Evolutionary conservation across 345 rosid species (phyloP), one percentile per base, ranked within the genome.

Genomic region (Lepidium didymum): DNA sequence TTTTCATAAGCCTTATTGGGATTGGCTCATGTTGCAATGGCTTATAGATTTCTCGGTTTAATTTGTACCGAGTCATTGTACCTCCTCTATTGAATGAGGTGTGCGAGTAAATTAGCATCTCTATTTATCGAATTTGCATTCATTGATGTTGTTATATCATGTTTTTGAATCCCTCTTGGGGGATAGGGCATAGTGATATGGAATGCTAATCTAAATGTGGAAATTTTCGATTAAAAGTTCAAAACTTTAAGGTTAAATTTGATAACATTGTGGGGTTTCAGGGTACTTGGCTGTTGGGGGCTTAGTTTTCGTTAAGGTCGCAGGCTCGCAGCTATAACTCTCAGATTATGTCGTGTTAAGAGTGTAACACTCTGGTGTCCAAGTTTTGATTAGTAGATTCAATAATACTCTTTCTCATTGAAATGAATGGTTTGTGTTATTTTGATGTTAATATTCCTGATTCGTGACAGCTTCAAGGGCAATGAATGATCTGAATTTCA

Each of bases 391-490:
- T 9, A 62, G 51, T 45, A 40, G 57, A 29, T 34, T 42, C 5
- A 27, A 0, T 18, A 8, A 36, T 10, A 6, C 42, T 13, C 12
- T 31, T 31, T 49, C 33, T 62, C 15, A 19, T 14, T 3, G 31
- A 40, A 46, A 5, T 49, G 36, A 31, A 38, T 45, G 55, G 25
- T 59, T 8, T 9, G 45, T 37, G 14, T 41, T 57, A 7, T 25
- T 61, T 52, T 44, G 35, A 8, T 63, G 27, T 12, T 52, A 10
- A 16, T 45, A 34, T 44, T 33, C 8, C 0, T 65, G 16, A 10
- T 40, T 60, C 11, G 80, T 56, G 34, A 45, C 91, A 93, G 98
- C 98, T 59, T 87, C 86, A 1, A 88, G 81, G 80, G 98, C 98
- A 55, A 16, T 93, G 84, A 92, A 88, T 56, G 35, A 79, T 15